A percentile compares a stretch with the other conserved stretches of the same genome.
Conservation (phyloP, 1,284 basidiomycete species). For the Melanopsichium pennsylvanicum region DNA sequence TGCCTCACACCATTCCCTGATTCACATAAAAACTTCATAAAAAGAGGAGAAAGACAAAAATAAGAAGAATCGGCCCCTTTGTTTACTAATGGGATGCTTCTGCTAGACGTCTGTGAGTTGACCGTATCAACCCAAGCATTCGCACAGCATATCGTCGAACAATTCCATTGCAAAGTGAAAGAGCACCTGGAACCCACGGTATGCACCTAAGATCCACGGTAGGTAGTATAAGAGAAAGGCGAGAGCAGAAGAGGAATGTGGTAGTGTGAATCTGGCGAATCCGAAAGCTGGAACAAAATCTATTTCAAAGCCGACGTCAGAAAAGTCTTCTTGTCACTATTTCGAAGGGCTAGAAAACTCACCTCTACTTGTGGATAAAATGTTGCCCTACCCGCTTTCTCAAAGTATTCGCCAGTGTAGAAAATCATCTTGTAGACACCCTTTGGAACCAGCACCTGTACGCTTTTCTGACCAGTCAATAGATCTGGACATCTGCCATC, state of each 20-base stretch:
- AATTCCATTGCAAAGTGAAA: too few relatives aligned
- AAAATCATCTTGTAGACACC: conserved; percentile 82
- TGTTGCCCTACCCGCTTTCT: conserved; percentile 71
- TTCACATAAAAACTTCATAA: too few relatives aligned
- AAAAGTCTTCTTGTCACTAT: background rate
- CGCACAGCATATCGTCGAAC: too few relatives aligned
- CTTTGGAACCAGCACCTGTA: conserved; percentile 68
- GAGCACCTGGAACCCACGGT: too few relatives aligned
- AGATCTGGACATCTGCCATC: conserved; percentile 83
- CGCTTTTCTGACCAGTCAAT: conserved; percentile 69
- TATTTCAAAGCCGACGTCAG: conserved; percentile 4
- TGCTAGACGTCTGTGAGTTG: too few relatives aligned
- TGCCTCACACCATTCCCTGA: too few relatives aligned
- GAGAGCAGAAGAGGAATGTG: conserved; percentile 90
- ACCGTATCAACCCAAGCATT: too few relatives aligned
- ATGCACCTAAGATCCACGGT: conserved; percentile 72
- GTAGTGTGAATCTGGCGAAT: conserved; percentile 71
- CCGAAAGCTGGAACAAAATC: conserved; percentile 53
- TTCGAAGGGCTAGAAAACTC: conserved; percentile 43
- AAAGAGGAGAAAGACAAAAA: too few relatives aligned
- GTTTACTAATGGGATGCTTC: too few relatives aligned
- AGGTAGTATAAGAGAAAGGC: conserved; percentile 90
- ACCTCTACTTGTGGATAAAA: conserved; percentile 92
- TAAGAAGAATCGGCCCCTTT: too few relatives aligned
- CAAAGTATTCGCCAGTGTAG: conserved; percentile 83